phyloP scores from a whole-genome alignment of 2,329 filamentous ascomycete genomes.

The Aspergillus ibericus region DNA sequence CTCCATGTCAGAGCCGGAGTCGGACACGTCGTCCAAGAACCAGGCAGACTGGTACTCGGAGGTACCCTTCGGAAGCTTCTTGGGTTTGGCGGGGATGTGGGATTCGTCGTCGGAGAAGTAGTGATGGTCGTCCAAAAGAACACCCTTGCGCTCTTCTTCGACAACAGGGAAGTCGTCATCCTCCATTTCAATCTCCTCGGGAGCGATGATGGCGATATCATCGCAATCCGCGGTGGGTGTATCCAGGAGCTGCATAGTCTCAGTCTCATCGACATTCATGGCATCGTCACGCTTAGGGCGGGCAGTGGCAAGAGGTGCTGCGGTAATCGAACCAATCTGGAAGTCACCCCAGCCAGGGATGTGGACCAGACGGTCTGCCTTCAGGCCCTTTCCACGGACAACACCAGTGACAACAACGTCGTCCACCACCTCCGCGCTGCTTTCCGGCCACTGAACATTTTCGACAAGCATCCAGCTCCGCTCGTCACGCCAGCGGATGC shows the following conservation, averaged over 20 bases:
- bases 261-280: slow-evolving; percentile 68
- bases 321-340: slow-evolving; percentile 84
- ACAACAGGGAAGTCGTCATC: slow-evolving; percentile 60
- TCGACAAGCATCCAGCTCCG: slow-evolving; percentile 95
- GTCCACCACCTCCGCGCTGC: slow-evolving; percentile 44
- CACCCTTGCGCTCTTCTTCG: slow-evolving; percentile 70
- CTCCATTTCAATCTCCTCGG: slow-evolving; percentile 79
- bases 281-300: slow-evolving; percentile 57
- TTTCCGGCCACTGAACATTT: slow-evolving; percentile 69
- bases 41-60: slow-evolving; percentile 93
- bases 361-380: slow-evolving; percentile 85
- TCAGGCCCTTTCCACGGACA: slow-evolving; percentile 80
- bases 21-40: slow-evolving; percentile 81
- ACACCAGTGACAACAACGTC: slow-evolving; percentile 78
- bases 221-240: slow-evolving; percentile 77
- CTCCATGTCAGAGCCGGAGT: slow-evolving; percentile 81
- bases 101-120: slow-evolving; percentile 90
- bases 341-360: slow-evolving; percentile 93
- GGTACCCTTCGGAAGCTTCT: slow-evolving; percentile 82
- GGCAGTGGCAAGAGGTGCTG: slow-evolving; percentile 64
- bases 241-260: slow-evolving; percentile 58
- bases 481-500: slow-evolving; percentile 92
- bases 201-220: slow-evolving; percentile 77
- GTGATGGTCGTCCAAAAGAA: slow-evolving; percentile 92
- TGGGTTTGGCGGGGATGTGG: slow-evolving; percentile 62